Base-by-base conservation (phyloP, 257 asterid species). In the Avicennia marina region DNA sequence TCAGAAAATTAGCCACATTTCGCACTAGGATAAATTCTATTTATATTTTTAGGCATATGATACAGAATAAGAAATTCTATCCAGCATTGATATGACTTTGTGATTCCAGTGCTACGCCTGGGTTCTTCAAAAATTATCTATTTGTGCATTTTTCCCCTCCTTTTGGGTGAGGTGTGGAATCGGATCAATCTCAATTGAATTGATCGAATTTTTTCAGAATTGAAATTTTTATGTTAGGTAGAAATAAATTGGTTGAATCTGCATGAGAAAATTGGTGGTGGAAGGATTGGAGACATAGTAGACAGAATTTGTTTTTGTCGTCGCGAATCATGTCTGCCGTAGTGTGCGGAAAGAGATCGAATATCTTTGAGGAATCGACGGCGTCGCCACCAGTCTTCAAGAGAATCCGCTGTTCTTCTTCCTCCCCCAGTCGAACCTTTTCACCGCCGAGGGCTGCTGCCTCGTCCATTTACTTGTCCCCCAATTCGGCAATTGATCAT, bases 291-390 rank as follows among this genome's bases (percentile, higher is more conserved):
- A 56, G 68, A 69, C 48, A 39, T 67, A 60, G 74, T 69, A 67
- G 80, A 27, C 76, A 58, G 65, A 67, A 69, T n/a, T n/a, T n/a
- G n/a, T n/a, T n/a, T n/a, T n/a, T 60, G 60, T 58, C 62, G 34
- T 20, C 66, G 65, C 89, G 72, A 82, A 87, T 77, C 93, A 90
- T 85, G 98, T 90, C 96, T 90, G 98, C 98, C 69, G 77, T 85
- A 72, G 78, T 90, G 91, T 85, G 94, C 78, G 96, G 96, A 56
- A 90, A 90, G 96, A 90, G 98, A 81, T 81, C 96, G 71, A 88
- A 72, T 75, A 74, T 87, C 68, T 90, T 91, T 71, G 95, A 85
- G 81, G 96, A 88, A 46, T 82, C 88, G 70, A 93, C 95, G 51
- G 80, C 98, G 41, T 79, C 95, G 58, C 94, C 94, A 63, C 95